Percentiles rank a stretch among this genome's conserved stretches.
phyloP scores from a whole-genome alignment of 495 filamentous ascomycete genomes.

The Penicillium roqueforti region DNA sequence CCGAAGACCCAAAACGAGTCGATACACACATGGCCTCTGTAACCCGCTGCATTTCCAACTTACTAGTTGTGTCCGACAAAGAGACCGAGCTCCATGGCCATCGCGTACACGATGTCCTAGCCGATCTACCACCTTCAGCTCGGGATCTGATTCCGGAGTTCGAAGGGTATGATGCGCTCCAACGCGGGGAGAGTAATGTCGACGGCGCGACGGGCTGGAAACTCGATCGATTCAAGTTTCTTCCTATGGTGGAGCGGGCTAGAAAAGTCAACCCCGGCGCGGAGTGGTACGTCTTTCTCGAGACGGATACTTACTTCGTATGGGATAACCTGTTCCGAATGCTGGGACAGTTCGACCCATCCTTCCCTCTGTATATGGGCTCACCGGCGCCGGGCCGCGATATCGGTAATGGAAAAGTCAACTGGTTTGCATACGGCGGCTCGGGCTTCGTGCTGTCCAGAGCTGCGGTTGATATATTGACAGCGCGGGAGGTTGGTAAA shows the following conservation, averaged over 20 bases:
- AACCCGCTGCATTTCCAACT: conserved; percentile 39
- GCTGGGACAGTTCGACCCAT: conserved; percentile 46
- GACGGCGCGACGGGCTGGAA: conserved; percentile 43
- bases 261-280: conserved; percentile 48
- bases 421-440: conserved; percentile 52
- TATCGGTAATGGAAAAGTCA: conserved; percentile 31
- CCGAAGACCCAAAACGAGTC: conserved; percentile 28
- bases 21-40: conserved; percentile 33
- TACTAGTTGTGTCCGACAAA: conserved; percentile 43
- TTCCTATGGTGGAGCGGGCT: conserved; percentile 56
- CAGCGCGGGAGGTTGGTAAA: conserved; percentile 18
- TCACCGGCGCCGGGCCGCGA: conserved; percentile 35
- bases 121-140: conserved; percentile 30
- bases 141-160: conserved; percentile 32
- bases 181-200: conserved; percentile 12
- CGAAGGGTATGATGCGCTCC: conserved; percentile 28
- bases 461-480: conserved; percentile 39
- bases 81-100: conserved; percentile 33
- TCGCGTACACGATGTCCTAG: conserved; percentile 37
- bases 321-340: conserved; percentile 59
- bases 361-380: conserved; percentile 51
- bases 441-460: conserved; percentile 50
- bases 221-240: conserved; percentile 62
- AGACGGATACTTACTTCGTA: conserved; percentile 60
- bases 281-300: conserved; percentile 61